Evolutionary conservation across 192 early-diverging fungal genomes (phyloP).

Genomic region (Linnemannia zychae): DNA sequence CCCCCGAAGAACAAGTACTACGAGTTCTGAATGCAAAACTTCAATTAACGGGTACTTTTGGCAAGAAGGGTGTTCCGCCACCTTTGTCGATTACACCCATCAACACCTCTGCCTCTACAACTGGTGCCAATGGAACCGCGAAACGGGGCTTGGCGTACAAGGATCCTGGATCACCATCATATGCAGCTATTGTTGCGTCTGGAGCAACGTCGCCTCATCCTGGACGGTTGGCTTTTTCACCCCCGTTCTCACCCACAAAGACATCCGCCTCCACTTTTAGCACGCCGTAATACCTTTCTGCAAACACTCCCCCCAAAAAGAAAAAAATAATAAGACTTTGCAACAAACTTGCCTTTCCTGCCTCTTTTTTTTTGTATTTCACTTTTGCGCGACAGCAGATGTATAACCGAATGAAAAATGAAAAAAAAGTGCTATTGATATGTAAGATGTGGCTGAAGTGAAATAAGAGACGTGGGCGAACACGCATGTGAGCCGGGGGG

Average conservation of each 20-base stretch:
- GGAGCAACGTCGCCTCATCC: conserved; percentile 36
- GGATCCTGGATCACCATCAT: conserved; percentile 41
- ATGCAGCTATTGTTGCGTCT: conserved; percentile 47
- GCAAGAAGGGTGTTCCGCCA: conserved; percentile 9
- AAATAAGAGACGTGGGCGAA: too few species aligned
- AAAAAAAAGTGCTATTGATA: too few species aligned
- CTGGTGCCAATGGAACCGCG: background rate
- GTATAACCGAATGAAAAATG: too few species aligned
- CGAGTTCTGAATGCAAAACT: conserved; percentile 49
- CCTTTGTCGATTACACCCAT: background rate
- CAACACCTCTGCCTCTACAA: background rate
- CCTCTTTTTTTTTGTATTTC: too few species aligned
- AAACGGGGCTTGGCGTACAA: background rate
- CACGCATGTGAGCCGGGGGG: too few species aligned
- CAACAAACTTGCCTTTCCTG: too few species aligned
- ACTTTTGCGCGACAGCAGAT: too few species aligned
- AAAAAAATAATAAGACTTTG: background rate
- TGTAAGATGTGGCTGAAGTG: too few species aligned
- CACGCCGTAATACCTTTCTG: conserved; percentile 2
- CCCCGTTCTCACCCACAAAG: conserved; percentile 1
- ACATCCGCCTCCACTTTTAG: background rate
- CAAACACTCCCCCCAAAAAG: background rate
- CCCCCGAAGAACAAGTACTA: conserved; percentile 41
- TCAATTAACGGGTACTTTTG: background rate
- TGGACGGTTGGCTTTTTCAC: conserved; percentile 6